These are phyloP conservation scores for Globisporangium solare DNA, from an alignment of 352 stramenopile species.

Conservation along the genomic window DNA sequence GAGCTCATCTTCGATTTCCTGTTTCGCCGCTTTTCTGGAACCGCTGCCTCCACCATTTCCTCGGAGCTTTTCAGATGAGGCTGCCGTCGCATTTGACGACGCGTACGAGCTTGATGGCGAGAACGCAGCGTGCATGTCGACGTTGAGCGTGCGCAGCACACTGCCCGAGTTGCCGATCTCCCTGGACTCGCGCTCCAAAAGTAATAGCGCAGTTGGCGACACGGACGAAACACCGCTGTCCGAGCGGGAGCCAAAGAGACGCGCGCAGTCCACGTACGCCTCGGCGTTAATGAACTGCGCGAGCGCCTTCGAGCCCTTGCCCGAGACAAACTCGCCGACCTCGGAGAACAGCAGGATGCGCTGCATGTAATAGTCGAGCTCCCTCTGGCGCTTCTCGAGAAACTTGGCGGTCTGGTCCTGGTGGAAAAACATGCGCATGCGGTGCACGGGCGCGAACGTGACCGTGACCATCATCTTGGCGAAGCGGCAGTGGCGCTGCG, in stretches of 20 bases:
- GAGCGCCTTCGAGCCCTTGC: conserved; percentile 47
- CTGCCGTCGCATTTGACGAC: conserved; percentile 15
- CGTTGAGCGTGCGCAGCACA: conserved; percentile 29
- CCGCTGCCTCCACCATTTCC: background rate
- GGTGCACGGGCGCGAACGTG: conserved; percentile 61
- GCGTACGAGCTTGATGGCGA: conserved; percentile 18
- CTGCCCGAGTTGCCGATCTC: background rate
- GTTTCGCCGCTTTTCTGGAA: conserved; percentile 37
- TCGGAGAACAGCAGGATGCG: conserved; percentile 74
- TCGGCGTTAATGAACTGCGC: conserved; percentile 58
- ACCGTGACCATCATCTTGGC: conserved; percentile 85
- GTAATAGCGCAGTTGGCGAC: conserved; percentile 12
- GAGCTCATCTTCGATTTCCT: conserved; percentile 71
- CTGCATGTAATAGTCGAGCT: conserved; percentile 84
- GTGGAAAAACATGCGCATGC: conserved; percentile 69
- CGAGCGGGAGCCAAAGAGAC: conserved; percentile 12
- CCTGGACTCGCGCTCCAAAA: conserved; percentile 13
- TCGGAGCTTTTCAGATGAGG: conserved; percentile 12
- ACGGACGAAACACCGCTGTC: conserved; percentile 10
- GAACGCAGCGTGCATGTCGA: conserved; percentile 32
- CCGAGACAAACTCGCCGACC: conserved; percentile 51
- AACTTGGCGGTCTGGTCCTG: conserved; percentile 66
- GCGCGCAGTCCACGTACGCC: conserved; percentile 40
- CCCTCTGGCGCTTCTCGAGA: conserved; percentile 66
- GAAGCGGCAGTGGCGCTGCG: conserved; percentile 39